Evolutionary conservation across 2,329 filamentous ascomycete genomes (phyloP), one percentile per base, ranked within the genome.

Genomic region (Blastomyces percursus): DNA sequence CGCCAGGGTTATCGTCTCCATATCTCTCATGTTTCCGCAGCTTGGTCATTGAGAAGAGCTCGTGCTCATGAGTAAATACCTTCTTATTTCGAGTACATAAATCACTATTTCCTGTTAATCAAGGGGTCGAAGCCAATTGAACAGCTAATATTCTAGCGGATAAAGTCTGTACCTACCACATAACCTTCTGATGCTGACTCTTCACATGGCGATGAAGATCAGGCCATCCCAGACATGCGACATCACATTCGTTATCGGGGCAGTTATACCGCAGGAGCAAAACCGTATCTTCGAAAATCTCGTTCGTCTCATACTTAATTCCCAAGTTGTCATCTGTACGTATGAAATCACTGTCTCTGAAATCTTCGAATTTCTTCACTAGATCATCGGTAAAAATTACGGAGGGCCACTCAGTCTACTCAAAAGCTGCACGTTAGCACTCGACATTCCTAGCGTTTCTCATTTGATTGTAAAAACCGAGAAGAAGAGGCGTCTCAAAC

Each of bases 21-120:
- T 88, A 86, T 65, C 85, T 89, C 82, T 97, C 95, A 74, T 99
- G 94, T 70, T 85, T 89, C 68, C 89, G 86, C 59, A 97, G 80
- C 68, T 93, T 90, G 66, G 86, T 84, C 65, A 86, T 83, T 0
- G 89, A 88, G 74, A 96, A 97, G 1, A 99, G 82, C 66, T 95
- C 90, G 73, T 99, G 94, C 76, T 99, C 94, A 76, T 99, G 94
- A 0, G 94, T 96, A 70, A 99, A 99, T 42, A 96, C 91, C 72
- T 96, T 96, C 77, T 99, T 99, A 79, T 96, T 92, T 64, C 91
- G 82, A 7, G 92, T 89, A 76, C 92, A 96, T 12, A 96, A 81
- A 74, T 96, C 91, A 75, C 89, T 51, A 51, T 82, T 64, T 38
- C 54, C 27, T 30, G 62, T 66, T 32, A 66, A 51, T 2, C 40